Evolutionary conservation across 768 basidiomycete genomes (phyloP).

Genomic region (Psilocybe azurescens): DNA sequence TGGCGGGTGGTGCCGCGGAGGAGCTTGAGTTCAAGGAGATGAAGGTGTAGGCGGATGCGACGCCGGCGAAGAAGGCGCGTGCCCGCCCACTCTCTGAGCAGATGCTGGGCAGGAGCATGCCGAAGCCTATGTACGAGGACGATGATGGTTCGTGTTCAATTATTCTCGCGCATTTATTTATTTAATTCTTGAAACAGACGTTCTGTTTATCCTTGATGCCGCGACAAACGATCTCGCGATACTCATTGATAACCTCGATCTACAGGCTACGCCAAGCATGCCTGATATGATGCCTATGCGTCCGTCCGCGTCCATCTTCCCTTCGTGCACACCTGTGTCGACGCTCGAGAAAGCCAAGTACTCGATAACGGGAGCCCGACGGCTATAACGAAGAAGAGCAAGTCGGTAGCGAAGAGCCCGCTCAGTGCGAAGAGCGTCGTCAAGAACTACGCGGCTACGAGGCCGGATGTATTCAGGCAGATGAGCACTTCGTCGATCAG

Average conservation of each 20-base stretch:
- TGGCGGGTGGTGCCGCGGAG: too few species aligned
- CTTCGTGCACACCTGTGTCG: slow-evolving; percentile 8
- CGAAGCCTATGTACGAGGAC: slow-evolving; percentile 54
- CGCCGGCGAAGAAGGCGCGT: slow-evolving; percentile 52
- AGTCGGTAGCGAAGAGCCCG: too few species aligned
- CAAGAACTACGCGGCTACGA: too few species aligned
- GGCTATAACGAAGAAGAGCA: too few species aligned
- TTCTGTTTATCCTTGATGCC: slow-evolving; percentile 73
- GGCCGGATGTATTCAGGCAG: too few species aligned
- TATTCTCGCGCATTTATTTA: too few species aligned
- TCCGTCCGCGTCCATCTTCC: slow-evolving; percentile 33
- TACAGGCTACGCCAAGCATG: slow-evolving; percentile 75
- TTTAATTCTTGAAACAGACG: slow-evolving; percentile 39
- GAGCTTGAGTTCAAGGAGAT: slow-evolving; percentile 6
- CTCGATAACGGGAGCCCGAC: too few species aligned
- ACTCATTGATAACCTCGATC: slow-evolving; percentile 79
- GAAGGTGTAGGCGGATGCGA: slow-evolving; percentile 30
- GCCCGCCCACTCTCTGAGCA: slow-evolving; percentile 71
- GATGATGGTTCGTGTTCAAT: too few species aligned
- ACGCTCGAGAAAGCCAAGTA: too few species aligned
- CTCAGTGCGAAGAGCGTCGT: too few species aligned
- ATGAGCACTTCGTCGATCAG: too few species aligned
- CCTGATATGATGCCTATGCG: slow-evolving; percentile 51
- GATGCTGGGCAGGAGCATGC: slow-evolving; percentile 30
- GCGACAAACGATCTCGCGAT: slow-evolving; percentile 82